phyloP scores from a whole-genome alignment of 805 yeast genomes.

The Starmerella geochares region DNA sequence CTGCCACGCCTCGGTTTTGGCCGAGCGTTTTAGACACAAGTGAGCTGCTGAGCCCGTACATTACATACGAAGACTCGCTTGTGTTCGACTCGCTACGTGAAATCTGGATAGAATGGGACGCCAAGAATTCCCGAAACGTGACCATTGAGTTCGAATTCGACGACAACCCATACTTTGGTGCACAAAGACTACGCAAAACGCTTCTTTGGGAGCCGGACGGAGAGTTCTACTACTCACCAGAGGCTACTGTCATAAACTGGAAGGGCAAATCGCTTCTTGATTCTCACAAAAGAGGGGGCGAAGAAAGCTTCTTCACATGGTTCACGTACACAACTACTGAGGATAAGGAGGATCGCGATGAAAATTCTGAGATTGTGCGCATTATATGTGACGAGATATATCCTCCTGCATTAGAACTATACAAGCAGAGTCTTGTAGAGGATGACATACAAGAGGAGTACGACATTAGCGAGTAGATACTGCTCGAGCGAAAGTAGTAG shows the following conservation, averaged over 20 bases:
- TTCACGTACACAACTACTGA: constrained; percentile 74
- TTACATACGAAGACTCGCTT: constrained; percentile 66
- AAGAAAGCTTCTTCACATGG: constrained; percentile 76
- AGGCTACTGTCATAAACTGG: constrained; percentile 53
- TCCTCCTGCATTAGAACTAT: constrained; percentile 77
- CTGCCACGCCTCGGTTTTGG: constrained; percentile 68
- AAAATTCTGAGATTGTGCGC: constrained; percentile 68
- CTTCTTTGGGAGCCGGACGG: constrained; percentile 34
- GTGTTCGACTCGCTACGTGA: constrained; percentile 58
- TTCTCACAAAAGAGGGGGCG: constrained; percentile 33
- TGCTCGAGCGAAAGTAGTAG: too few species aligned
- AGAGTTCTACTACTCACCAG: constrained; percentile 33
- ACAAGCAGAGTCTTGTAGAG: constrained; percentile 15
- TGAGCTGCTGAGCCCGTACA: constrained; percentile 65
- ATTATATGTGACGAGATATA: constrained; percentile 67
- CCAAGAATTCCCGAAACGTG: constrained; percentile 45
- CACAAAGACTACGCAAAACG: constrained; percentile 50
- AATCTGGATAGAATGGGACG: constrained; percentile 43
- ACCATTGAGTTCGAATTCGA: constrained; percentile 50
- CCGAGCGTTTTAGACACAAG: constrained; percentile 71
- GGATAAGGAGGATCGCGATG: constrained; percentile 49
- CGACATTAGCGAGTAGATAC: constrained; percentile 22
- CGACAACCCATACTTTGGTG: constrained; percentile 40
- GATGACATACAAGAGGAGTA: constrained; percentile 23
- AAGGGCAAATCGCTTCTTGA: constrained; percentile 55